Evolutionary conservation across 2,329 filamentous ascomycete species (phyloP), one percentile per base, ranked within the genome.

Genomic region (Fusarium sp.): DNA sequence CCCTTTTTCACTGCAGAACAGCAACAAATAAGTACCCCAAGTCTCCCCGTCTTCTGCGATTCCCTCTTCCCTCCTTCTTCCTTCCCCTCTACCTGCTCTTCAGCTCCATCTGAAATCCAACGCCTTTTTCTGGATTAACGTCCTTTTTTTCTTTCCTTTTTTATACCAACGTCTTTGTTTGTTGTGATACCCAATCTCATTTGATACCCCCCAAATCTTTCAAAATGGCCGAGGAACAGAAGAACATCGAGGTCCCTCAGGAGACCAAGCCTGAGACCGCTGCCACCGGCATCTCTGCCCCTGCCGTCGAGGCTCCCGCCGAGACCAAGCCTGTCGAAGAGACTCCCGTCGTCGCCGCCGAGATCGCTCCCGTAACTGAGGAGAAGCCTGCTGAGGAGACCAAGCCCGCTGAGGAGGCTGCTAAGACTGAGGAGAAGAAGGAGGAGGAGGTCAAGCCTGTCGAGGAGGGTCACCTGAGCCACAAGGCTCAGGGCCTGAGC

Each of bases 401-500:
- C 70, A 81, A 82, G 57, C 79, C 85, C 31, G 78, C 73, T 48
- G 81, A 82, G 68, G 80, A 82, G 62, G 69, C 80, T 33, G 77
- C 75, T 33, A 81, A 82, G 39, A 73, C 79, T 18, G 81, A 83
- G 77, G 78, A 80, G 33, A 79, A 78, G 75, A 82, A 83, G 74
- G 81, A 85, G 70, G 87, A 88, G 68, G 87, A 88, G 77, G 81
- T 84, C 54, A 90, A 90, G 83, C 91, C 92, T 66, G 86, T 95
- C 67, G 91, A 92, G 80, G 94, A 97, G 82, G 95, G 94, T 68
- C 85, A 89, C 74, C 88, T 98, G 55, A 92, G 92, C 80, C 93
- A 97, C 91, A 97, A 98, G 89, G 92, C 89, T 61, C 91, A 92
- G 64, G 93, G 93, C 79, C 87, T 94, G 70, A 87, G 85, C 82